Percentiles rank a stretch among this genome's conserved stretches.
Evolutionary conservation across 1,284 basidiomycete genomes (phyloP).

Genomic region (Leccinum pachyderme): DNA sequence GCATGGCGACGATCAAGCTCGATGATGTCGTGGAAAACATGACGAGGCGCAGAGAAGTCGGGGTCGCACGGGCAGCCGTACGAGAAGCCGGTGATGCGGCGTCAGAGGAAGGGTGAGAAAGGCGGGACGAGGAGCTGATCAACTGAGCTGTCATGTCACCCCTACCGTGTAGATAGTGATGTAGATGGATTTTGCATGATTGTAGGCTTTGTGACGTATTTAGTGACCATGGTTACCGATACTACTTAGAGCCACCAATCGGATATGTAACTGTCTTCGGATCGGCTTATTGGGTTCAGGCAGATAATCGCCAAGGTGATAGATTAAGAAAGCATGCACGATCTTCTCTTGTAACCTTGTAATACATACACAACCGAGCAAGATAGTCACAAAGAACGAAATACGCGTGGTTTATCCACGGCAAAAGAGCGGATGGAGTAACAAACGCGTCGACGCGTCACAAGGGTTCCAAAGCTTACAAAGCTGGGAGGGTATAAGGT

Average conservation of each 20-base stretch:
- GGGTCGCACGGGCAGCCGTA: not conserved
- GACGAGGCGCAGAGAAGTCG: not conserved
- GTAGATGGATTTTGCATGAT: not conserved
- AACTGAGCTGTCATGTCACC: not conserved
- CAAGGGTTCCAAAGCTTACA: not conserved
- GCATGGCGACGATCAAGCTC: not conserved
- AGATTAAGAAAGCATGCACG: not conserved
- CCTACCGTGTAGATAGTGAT: not conserved
- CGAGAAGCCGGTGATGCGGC: not conserved
- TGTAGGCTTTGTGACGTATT: not conserved
- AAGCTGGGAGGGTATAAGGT: conserved; percentile 1
- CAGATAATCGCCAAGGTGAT: not conserved
- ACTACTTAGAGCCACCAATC: not conserved
- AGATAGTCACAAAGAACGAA: conserved; percentile 10
- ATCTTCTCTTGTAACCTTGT: not conserved
- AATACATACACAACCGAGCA: not conserved
- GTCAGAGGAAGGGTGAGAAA: not conserved
- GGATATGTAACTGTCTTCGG: not conserved
- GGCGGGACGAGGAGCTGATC: not conserved
- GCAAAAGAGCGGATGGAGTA: conserved; percentile 7
- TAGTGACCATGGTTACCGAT: not conserved
- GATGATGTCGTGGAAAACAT: not conserved
- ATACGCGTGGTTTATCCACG: not conserved
- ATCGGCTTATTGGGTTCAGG: not conserved
- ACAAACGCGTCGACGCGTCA: conserved; percentile 9